Percentiles rank a stretch among this genome's conserved stretches.
phyloP scores from a whole-genome alignment of 108 stramenopile genomes.

The Pseudonitzschia multistriata region DNA sequence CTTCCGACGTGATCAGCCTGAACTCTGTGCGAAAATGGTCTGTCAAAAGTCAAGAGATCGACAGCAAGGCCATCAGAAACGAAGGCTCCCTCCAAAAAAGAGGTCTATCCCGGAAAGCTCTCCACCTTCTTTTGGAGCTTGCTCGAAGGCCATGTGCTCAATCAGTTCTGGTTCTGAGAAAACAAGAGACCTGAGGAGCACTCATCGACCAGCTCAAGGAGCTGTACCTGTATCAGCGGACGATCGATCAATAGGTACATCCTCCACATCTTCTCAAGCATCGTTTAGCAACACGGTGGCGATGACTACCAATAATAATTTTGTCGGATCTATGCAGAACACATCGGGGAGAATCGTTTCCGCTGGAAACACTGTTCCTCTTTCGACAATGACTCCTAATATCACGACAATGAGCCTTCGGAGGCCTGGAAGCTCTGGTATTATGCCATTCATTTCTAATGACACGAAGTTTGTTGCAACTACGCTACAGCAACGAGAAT shows the following conservation, averaged over 20 bases:
- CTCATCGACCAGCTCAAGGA: background rate
- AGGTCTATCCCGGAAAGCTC: constrained; percentile 1
- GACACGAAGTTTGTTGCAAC: constrained; percentile 33
- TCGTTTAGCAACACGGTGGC: constrained; percentile 3
- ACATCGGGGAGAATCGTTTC: background rate
- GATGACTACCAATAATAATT: background rate
- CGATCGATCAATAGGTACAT: constrained; percentile 9
- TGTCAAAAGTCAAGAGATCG: constrained; percentile 66
- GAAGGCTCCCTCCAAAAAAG: constrained; percentile 25
- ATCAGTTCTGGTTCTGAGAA: background rate
- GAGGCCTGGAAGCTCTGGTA: background rate
- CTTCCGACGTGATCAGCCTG: constrained; percentile 62
- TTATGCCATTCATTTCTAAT: constrained; percentile 37
- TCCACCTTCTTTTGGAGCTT: background rate
- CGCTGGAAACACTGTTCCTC: background rate
- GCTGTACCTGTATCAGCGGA: constrained; percentile 3
- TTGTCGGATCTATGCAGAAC: background rate
- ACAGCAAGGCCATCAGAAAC: constrained; percentile 10
- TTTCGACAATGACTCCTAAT: background rate
- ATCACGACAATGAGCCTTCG: background rate
- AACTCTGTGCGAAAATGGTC: constrained; percentile 66
- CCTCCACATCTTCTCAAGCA: background rate
- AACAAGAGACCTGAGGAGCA: background rate
- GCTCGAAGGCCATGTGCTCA: background rate
- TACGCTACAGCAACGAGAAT: constrained; percentile 28